These are phyloP conservation scores for Rhodotorula sp. DNA, from an alignment of 1,284 basidiomycete genomes.

Conservation along the genomic window DNA sequence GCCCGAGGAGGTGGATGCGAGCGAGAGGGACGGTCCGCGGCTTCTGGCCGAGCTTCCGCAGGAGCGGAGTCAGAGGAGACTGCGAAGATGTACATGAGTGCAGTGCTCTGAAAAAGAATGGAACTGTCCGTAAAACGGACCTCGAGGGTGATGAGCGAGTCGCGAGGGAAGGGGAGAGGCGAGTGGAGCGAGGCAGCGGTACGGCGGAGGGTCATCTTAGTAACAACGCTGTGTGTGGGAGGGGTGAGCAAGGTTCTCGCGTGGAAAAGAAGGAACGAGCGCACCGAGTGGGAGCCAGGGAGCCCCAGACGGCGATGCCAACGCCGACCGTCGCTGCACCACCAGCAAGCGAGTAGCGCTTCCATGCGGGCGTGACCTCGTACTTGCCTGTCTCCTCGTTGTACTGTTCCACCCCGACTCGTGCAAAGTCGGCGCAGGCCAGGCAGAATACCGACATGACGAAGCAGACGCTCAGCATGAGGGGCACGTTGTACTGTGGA, in stretches of 20 bases:
- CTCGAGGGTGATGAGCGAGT: conserved; percentile 26
- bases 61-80: conserved; percentile 22
- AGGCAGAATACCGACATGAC: conserved; percentile 33
- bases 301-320: conserved; percentile 20
- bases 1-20: conserved; percentile 28
- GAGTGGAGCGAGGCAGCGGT: conserved; percentile 1
- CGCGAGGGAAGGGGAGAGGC: conserved; percentile 27
- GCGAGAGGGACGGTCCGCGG: conserved; percentile 21
- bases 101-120: too few relatives aligned
- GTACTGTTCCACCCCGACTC: conserved; percentile 24
- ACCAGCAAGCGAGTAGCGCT: conserved; percentile 30
- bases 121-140: too few relatives aligned
- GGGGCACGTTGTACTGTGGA: conserved; percentile 30
- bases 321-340: conserved; percentile 17
- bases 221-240: conserved; percentile 18
- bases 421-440: conserved; percentile 31
- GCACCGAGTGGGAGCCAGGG: conserved; percentile 31
- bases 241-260: neutral
- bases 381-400: conserved; percentile 32
- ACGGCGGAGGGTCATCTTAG: conserved; percentile 31
- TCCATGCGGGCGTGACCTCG: conserved; percentile 30
- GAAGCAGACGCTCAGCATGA: conserved; percentile 31
- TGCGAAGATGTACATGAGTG: neutral
- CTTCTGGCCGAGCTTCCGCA: neutral
- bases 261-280: neutral